phyloP scores from a whole-genome alignment of 768 basidiomycete genomes.

The Suillus americanus region DNA sequence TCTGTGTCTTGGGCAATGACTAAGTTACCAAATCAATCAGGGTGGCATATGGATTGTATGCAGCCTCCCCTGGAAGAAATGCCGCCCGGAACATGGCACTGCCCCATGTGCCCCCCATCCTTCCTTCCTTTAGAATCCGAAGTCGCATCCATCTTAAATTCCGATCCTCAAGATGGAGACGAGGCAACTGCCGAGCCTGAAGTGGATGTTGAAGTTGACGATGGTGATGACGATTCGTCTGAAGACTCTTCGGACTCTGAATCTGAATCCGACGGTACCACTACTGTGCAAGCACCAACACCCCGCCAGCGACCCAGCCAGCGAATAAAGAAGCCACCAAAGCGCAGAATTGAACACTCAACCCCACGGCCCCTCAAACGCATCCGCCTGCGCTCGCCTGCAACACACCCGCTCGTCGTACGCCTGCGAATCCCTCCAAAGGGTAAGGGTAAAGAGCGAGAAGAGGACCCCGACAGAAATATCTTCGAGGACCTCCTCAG shows the following conservation, averaged over 20 bases:
- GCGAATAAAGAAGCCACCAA: constrained; percentile 28
- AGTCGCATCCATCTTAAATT: constrained; percentile 17
- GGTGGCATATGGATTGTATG: constrained; percentile 86
- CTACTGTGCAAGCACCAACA: constrained; percentile 16
- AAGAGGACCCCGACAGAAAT: constrained; percentile 58
- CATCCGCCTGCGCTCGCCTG: constrained; percentile 35
- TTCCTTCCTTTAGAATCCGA: constrained; percentile 11
- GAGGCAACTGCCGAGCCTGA: constrained; percentile 24
- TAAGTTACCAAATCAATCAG: constrained; percentile 33
- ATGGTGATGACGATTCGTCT: constrained; percentile 21
- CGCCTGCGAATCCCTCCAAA: constrained; percentile 58
- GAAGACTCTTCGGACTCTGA: constrained; percentile 32
- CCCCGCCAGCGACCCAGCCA: constrained; percentile 20
- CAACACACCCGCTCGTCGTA: constrained; percentile 40
- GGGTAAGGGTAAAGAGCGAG: constrained; percentile 67
- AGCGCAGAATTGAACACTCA: constrained; percentile 21
- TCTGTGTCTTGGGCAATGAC: not conserved
- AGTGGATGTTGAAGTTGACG: constrained; percentile 36
- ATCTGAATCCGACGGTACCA: constrained; percentile 19
- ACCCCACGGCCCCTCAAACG: constrained; percentile 42
- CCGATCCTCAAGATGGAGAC: constrained; percentile 19
- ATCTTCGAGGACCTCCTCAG: constrained; percentile 85
- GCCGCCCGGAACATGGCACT: constrained; percentile 79
- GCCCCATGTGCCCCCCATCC: constrained; percentile 57
- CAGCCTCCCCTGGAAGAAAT: constrained; percentile 65